Evolutionary conservation across 306 rosid genomes (phyloP).

Genomic region (Sicyos baderoa): DNA sequence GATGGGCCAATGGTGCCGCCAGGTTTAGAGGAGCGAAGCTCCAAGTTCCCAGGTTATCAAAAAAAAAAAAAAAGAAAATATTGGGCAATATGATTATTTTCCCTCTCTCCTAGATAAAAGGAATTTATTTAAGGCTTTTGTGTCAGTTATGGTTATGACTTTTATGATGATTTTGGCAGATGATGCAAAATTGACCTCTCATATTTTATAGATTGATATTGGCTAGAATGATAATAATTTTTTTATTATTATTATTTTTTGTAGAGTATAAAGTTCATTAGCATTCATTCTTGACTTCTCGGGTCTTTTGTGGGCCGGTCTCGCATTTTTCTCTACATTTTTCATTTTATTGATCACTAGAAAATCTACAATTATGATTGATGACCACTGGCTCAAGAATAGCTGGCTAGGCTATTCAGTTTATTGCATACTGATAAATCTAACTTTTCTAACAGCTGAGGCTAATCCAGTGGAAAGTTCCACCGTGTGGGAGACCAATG

Average conservation of each 20-base stretch:
- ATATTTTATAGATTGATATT: slow-evolving; percentile 4
- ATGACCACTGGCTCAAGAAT: background rate
- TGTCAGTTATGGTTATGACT: background rate
- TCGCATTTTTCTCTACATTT: background rate
- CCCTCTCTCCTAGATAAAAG: background rate
- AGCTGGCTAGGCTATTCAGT: slow-evolving; percentile 9
- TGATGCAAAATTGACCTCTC: slow-evolving; percentile 2
- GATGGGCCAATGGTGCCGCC: too few species aligned
- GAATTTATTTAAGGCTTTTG: background rate
- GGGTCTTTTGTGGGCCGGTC: background rate
- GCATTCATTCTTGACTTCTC: background rate
- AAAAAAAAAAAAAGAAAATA: too few species aligned
- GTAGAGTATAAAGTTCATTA: background rate
- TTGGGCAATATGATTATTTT: background rate
- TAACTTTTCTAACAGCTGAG: slow-evolving; percentile 44
- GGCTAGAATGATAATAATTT: background rate
- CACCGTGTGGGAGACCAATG: slow-evolving; percentile 53
- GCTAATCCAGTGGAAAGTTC: slow-evolving; percentile 55
- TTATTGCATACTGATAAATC: slow-evolving; percentile 4
- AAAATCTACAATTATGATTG: slow-evolving; percentile 1
- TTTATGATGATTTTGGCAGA: slow-evolving; percentile 3
- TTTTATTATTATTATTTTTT: background rate
- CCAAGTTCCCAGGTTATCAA: too few species aligned
- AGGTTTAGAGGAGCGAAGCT: too few species aligned
- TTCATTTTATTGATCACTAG: background rate